A percentile compares a stretch with the other conserved stretches of the same genome.
Evolutionary conservation across 2,329 filamentous ascomycete genomes (phyloP).

Genomic region (Pseudogymnoascus sp.): DNA sequence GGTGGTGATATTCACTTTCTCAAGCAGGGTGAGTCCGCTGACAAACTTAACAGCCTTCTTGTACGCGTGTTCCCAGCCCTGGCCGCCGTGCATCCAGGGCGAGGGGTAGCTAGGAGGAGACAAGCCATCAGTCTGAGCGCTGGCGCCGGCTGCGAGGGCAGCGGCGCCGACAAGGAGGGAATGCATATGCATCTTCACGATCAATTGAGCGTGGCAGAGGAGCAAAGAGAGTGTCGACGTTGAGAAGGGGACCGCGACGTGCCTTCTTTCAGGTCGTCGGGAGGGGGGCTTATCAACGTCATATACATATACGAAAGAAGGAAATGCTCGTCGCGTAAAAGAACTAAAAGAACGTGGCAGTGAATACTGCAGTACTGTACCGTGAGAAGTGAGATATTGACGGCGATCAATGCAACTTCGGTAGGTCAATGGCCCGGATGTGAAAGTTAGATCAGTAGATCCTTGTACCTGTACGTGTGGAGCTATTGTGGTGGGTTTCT

Average conservation of each 20-base stretch:
- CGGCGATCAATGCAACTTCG: neutral
- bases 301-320: neutral
- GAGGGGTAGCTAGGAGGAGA: slow-evolving; percentile 29
- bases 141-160: neutral
- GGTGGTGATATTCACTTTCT: slow-evolving; percentile 90
- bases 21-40: slow-evolving; percentile 64
- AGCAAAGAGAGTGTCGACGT: neutral
- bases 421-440: neutral
- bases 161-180: neutral
- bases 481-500: neutral
- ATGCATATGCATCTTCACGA: slow-evolving; percentile 4
- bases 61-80: slow-evolving; percentile 61
- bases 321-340: neutral
- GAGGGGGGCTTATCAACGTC: neutral
- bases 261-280: slow-evolving; percentile 1
- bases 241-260: neutral
- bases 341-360: neutral
- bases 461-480: neutral
- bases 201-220: neutral
- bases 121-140: slow-evolving; percentile 11
- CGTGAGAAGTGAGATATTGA: slow-evolving; percentile 1
- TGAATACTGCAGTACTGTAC: slow-evolving; percentile 1
- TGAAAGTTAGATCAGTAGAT: neutral
- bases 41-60: slow-evolving; percentile 60
- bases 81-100: slow-evolving; percentile 28